phyloP scores from a whole-genome alignment of 1,284 basidiomycete species.

The Fereydounia khargensis region DNA sequence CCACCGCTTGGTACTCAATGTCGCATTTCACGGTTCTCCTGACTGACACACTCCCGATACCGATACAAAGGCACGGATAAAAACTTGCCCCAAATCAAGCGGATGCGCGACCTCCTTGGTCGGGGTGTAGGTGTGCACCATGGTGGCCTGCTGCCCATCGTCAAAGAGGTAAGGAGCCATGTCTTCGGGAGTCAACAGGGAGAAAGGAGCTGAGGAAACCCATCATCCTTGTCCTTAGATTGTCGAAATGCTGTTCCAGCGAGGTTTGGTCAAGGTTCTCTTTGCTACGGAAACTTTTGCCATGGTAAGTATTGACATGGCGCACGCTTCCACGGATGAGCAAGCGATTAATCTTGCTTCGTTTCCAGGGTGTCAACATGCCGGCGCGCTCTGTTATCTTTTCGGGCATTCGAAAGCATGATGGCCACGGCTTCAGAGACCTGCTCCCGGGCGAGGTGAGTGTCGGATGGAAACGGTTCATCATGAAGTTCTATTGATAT shows the following conservation, averaged over 20 bases:
- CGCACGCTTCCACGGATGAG: too few relatives aligned
- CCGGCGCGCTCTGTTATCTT: constrained; percentile 96
- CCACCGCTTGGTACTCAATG: neutral
- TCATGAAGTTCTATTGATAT: constrained; percentile 59
- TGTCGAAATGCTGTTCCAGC: constrained; percentile 92
- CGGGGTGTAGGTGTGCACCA: constrained; percentile 97
- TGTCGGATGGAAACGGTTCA: neutral
- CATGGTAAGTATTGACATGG: constrained; percentile 69
- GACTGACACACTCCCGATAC: neutral
- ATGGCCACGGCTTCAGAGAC: constrained; percentile 86
- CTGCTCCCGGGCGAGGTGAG: constrained; percentile 58
- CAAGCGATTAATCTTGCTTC: neutral
- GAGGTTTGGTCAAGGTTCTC: constrained; percentile 91
- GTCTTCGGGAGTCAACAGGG: neutral
- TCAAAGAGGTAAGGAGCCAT: constrained; percentile 80
- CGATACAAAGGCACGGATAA: constrained; percentile 69
- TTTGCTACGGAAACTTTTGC: constrained; percentile 99
- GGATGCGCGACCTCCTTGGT: constrained; percentile 85
- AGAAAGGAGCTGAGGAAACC: neutral
- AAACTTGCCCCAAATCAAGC: constrained; percentile 87
- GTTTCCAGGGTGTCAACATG: constrained; percentile 78
- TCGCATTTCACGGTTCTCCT: neutral
- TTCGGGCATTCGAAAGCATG: constrained; percentile 91
- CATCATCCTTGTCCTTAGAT: constrained; percentile 12
- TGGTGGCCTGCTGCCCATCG: constrained; percentile 90